Evolutionary conservation across 2,329 filamentous ascomycete species (phyloP).

Genomic region (Talaromyces pinophilus): DNA sequence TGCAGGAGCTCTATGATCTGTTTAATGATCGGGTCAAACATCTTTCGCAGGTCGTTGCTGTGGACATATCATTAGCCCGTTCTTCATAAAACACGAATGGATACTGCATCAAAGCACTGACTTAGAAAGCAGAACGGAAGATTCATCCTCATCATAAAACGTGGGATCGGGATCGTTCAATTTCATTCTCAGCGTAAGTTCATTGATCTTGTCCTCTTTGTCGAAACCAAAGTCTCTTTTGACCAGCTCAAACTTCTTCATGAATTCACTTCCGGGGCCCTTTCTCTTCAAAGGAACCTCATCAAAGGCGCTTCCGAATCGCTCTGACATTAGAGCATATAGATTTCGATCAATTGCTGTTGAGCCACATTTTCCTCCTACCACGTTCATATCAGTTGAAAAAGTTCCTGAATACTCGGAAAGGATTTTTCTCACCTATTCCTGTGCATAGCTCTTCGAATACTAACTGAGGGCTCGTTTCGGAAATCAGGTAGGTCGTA

Average conservation of each 20-base stretch:
- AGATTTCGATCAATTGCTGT: constrained; percentile 39
- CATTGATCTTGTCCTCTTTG: constrained; percentile 21
- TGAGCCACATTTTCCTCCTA: constrained; percentile 37
- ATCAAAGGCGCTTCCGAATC: constrained; percentile 34
- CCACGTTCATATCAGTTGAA: background rate
- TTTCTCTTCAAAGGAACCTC: constrained; percentile 28
- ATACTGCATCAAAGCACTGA: background rate
- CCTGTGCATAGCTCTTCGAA: constrained; percentile 24
- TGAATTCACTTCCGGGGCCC: constrained; percentile 36
- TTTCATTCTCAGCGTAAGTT: constrained; percentile 28
- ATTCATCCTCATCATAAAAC: background rate
- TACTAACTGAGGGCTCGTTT: constrained; percentile 15
- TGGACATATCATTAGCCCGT: background rate
- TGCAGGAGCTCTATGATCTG: constrained; percentile 18
- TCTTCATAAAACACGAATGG: background rate
- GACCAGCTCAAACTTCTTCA: constrained; percentile 36
- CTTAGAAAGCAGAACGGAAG: background rate
- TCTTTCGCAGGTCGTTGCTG: constrained; percentile 19
- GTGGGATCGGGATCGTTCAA: background rate
- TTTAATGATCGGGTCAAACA: constrained; percentile 24
- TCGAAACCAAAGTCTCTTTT: constrained; percentile 34
- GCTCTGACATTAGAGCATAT: constrained; percentile 31
- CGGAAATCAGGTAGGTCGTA: constrained; percentile 28
- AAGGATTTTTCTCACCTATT: constrained; percentile 5
- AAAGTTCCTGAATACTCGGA: constrained; percentile 1